Evolutionary conservation across 2,329 filamentous ascomycete genomes (phyloP), one percentile per base, ranked within the genome.

Genomic region (Acrocalymma vagum): DNA sequence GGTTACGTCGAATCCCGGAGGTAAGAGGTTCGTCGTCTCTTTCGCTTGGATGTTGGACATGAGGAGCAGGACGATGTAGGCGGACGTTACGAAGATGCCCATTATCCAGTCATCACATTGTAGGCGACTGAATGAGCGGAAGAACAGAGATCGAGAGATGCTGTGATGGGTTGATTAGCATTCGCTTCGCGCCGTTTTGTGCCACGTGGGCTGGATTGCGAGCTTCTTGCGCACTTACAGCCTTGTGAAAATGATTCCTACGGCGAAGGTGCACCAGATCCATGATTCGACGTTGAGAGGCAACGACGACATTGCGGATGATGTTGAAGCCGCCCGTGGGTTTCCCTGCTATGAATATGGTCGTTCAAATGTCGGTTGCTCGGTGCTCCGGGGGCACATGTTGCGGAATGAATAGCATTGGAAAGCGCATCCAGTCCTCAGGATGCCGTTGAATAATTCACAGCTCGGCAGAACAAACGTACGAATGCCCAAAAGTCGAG

Each of bases 91-190:
- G 38, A 81, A 68, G 7, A 78, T 27, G 9, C 57, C 62, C 79
- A 84, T 84, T 16, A 81, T 65, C 54, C 76, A 82, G 55, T 85
- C 82, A 51, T 84, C 82, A 17, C 75, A 54, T 52, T 80, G 77
- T n/a, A 82, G 73, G 6, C 69, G 69, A 27, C 64, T 70, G 51
- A 74, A 64, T 25, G 75, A 73, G 11, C 77, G 72, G 34, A 82
- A 69, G 8, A 72, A 64, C 23, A 77, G 65, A 14, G 62, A 66
- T 21, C 75, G 69, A 9, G 76, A 77, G 21, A 72, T 65, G 23
- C 72, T 76, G 38, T 45, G 29, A 29, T 35, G 24, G 34, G 45
- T 45, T 22, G 34, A 38, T 41, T 38, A 26, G 29, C 30, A 37
- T 31, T n/a, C 22, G 11, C n/a, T 11, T 15, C 22, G 20, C 16